Conservation (phyloP, 2,329 filamentous ascomycete species). For the Fusarium annulatum region DNA sequence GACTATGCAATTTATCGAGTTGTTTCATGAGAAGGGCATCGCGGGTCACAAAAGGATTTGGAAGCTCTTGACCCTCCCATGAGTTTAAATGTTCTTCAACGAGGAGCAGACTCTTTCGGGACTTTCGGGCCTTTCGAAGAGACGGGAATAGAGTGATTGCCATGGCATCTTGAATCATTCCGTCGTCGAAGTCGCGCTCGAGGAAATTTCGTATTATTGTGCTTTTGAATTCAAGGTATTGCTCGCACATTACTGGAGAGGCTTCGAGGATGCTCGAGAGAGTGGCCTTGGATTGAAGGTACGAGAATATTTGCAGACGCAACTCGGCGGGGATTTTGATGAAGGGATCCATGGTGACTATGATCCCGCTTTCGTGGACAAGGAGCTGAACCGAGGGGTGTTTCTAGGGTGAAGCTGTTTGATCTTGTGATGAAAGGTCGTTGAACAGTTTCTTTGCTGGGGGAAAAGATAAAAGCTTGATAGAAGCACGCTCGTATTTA, state of each 20-base stretch:
- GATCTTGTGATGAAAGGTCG: background rate
- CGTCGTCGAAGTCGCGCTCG: background rate
- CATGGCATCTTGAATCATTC: constrained; percentile 26
- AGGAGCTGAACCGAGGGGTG: too few species aligned
- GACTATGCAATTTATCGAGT: constrained; percentile 6
- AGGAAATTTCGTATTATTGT: background rate
- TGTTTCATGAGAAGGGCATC: background rate
- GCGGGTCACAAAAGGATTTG: background rate
- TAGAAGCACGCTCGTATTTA: background rate
- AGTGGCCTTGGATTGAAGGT: background rate
- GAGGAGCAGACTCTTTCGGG: rapidly evolving
- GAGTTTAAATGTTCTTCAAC: background rate
- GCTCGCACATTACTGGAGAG: constrained; percentile 14
- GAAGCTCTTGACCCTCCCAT: constrained; percentile 3
- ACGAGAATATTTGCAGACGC: background rate
- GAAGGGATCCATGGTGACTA: constrained; percentile 10
- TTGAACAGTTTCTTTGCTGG: background rate
- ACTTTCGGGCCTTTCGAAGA: too few species aligned
- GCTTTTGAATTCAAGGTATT: background rate
- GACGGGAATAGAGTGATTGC: background rate
- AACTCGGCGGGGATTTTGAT: constrained; percentile 10
- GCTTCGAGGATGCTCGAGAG: constrained; percentile 2
- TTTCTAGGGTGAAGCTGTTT: background rate
- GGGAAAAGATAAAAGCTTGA: too few species aligned
- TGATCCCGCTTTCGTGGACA: background rate